Evolutionary conservation across 108 stramenopile species (phyloP), one percentile per base, ranked within the genome.

Genomic region (Cyclotella kingstonii): DNA sequence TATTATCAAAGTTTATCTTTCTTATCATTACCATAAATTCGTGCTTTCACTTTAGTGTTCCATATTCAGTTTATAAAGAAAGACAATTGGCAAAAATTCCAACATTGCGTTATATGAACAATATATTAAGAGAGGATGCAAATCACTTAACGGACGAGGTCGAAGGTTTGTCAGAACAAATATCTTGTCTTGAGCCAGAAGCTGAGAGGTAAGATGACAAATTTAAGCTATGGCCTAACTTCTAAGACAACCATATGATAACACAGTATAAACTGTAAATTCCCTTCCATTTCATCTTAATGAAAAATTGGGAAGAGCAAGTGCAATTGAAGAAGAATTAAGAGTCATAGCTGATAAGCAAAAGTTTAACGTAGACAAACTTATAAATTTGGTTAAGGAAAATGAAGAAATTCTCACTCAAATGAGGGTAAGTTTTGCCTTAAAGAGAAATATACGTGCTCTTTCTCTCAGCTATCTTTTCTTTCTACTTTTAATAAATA

Each of bases 391-490:
- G 26, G 75, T 76, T 33, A 68, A 76, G 38, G 66, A 76, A 43
- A 76, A 76, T 52, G 75, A 62, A 39, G 10, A 56, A 14, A 63
- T 76, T 14, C 28, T 76, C 10, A 44, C 38, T 0, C 26, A 68
- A 54, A 76, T 76, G 75, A 68, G 53, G 61, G 75, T 76, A 52
- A 68, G 39, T 27, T 1, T n/a, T n/a, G n/a, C n/a, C n/a, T n/a
- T n/a, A n/a, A n/a, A n/a, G n/a, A n/a, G n/a, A n/a, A n/a, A 40
- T 63, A 3, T 55, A 40, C 31, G 21, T 21, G n/a, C n/a, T n/a
- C n/a, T n/a, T n/a, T n/a, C n/a, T n/a, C n/a, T n/a, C n/a, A n/a
- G n/a, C n/a, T n/a, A n/a, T n/a, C n/a, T n/a, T n/a, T n/a, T n/a
- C n/a, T n/a, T n/a, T n/a, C n/a, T n/a, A n/a, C n/a, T n/a, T n/a